Evolutionary conservation across 2,329 filamentous ascomycete genomes (phyloP), one percentile per base, ranked within the genome.

Genomic region (Cadophora gregata): DNA sequence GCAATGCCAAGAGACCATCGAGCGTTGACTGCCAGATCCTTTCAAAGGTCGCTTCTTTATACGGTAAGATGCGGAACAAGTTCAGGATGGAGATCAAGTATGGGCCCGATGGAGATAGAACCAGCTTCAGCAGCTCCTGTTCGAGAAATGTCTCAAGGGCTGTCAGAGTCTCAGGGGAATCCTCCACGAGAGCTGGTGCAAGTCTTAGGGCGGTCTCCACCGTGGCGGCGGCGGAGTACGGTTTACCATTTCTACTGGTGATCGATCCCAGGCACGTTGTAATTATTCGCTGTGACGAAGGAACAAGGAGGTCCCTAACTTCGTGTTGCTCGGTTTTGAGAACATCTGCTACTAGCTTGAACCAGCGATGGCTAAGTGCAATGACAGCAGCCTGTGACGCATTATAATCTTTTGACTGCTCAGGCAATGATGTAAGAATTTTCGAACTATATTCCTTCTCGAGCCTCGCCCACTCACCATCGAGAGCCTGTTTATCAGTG

Each of bases 381-480:
- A 87, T 86, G 29, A 97, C 48, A 16, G 82, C 81, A 60, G 87
- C 84, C 76, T 97, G 93, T 0, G 93, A 96, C 50, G 84, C 83
- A 29, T 86, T 84, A 71, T 92, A 92, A 21, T 93, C 91, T 69
- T 90, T 90, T 0, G 93, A 93, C 64, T 95, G 88, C 75, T 95
- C 93, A 0, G 94, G 93, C 5, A 92, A 84, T 0, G 93, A 96
- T 6, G 87, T 86, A 63, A 88, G 89, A 65, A 97, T 88, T 45
- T 86, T 84, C 36, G 87, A 82, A 29, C 89, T 81, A n/a, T 97
- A 79, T 0, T 83, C 77, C 0, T 85, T 80, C 0, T 87, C 85
- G n/a, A 93, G 78, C 1, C 81, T 81, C 2, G 81, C 77, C 92
- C 92, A 96, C 69, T 89, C 82, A 3, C 82, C 77, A 19, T 81